Evolutionary conservation across 495 filamentous ascomycete species (phyloP), one percentile per base, ranked within the genome.

Genomic region (Aspergillus conjunctus): DNA sequence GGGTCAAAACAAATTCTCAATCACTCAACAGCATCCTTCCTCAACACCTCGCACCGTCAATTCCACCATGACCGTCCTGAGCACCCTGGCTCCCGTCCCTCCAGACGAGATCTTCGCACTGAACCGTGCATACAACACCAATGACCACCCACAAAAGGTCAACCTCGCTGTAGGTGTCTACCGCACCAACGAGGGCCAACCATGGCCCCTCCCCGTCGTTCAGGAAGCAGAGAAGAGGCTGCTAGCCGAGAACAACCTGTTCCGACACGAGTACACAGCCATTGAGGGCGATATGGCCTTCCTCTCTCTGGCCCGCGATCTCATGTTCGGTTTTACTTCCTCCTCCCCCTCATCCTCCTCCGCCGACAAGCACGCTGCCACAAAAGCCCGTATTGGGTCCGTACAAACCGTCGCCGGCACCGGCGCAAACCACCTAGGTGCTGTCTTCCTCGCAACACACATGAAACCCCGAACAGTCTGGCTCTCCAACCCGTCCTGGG

Each of bases 351-450:
- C 65, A 12, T 60, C 71, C 32, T 56, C 65, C 21, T 59, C 65
- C 21, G 61, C 74, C 26, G 64, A 68, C 31, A 64, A 70, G 48
- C 56, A 62, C 18, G 58, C 66, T 32, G 54, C 60, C 37, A 67
- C 65, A 41, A 77, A 78, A 63, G 69, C 66, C 46, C 73, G 77
- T 51, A 76, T 78, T 59, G 69, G 71, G 34, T 73, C 74, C 26
- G 77, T 80, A 20, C 90, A 93, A 72, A 91, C 92, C 63, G 90
- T 97, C 75, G 95, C 93, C 54, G 93, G 93, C 60, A 97, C 93
- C 39, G 93, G 93, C 59, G 91, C 93, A 41, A 87, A 95, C 54
- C 93, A 97, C 66, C 77, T 96, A 7, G 93, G 93, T 56, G 91
- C 88, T 58, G 82, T 92, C 59, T 97, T 97, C 81, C 86, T 97